Conservation (phyloP, 192 early-diverging fungal genomes). For the Coemansia sp. region DNA sequence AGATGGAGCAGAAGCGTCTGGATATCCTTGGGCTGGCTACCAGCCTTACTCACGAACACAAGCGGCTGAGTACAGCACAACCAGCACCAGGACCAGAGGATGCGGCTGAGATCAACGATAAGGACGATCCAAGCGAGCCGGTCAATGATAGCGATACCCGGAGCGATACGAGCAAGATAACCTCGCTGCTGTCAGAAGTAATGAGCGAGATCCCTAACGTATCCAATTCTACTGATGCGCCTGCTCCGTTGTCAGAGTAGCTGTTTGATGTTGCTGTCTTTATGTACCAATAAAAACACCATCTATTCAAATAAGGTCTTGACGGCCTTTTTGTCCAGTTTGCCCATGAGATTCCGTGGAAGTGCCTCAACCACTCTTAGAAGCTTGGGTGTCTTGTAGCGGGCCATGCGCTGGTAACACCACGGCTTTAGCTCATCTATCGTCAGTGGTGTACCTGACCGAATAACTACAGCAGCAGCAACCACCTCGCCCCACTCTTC, state of each 20-base stretch:
- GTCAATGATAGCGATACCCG: neutral
- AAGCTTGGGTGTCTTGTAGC: constrained; percentile 73
- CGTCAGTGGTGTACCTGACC: constrained; percentile 21
- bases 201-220: neutral
- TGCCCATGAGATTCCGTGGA: constrained; percentile 86
- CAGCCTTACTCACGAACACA: constrained; percentile 22
- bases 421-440: constrained; percentile 45
- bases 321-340: constrained; percentile 82
- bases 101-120: neutral
- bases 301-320: constrained; percentile 49
- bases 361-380: constrained; percentile 56
- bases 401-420: constrained; percentile 65
- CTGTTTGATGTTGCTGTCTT: neutral
- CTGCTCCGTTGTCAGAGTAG: neutral
- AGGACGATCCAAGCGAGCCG: neutral
- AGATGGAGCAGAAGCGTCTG: constrained; percentile 38
- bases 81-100: neutral
- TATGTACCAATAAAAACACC: too few relatives aligned
- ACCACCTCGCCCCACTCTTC: constrained; percentile 78
- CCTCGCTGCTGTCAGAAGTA: neutral
- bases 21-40: constrained; percentile 28
- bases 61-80: neutral
- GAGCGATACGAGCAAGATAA: neutral
- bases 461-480: constrained; percentile 64
- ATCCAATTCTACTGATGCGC: neutral